Conservation (phyloP, 208 protist species). For the Wallacemonas collosoma region DNA sequence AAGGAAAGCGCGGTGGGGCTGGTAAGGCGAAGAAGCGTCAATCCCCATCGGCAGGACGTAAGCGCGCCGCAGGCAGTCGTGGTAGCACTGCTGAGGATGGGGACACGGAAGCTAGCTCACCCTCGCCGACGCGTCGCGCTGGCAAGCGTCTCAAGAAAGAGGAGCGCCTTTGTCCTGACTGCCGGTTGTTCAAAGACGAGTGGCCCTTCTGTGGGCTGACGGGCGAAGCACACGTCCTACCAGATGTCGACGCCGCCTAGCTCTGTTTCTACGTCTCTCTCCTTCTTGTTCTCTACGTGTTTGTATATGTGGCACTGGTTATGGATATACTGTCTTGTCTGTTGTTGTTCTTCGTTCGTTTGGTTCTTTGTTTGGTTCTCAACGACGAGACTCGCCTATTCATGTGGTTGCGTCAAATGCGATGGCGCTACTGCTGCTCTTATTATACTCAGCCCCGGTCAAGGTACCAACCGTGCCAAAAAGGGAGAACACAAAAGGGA, state of each 20-base stretch:
- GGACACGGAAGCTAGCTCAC: constrained; percentile 7
- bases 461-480: neutral
- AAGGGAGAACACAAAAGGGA: neutral
- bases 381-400: neutral
- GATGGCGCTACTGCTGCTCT: neutral
- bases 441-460: too few species aligned
- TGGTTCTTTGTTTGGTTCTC: neutral
- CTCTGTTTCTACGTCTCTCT: neutral
- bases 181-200: constrained; percentile 49
- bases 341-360: neutral
- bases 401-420: neutral
- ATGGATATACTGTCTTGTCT: neutral
- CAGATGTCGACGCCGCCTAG: neutral
- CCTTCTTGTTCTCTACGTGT: neutral
- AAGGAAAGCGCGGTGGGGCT: neutral
- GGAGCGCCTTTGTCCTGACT: constrained; percentile 36
- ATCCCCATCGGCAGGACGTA: neutral
- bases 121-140: neutral
- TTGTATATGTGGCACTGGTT: neutral
- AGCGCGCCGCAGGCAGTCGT: neutral
- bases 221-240: constrained; percentile 43
- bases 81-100: neutral
- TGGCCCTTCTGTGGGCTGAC: constrained; percentile 69
- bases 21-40: neutral
- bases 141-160: constrained; percentile 10